These are phyloP conservation scores for Sedum album DNA, from an alignment of 164 flowering plant species.

Conservation along the genomic window DNA sequence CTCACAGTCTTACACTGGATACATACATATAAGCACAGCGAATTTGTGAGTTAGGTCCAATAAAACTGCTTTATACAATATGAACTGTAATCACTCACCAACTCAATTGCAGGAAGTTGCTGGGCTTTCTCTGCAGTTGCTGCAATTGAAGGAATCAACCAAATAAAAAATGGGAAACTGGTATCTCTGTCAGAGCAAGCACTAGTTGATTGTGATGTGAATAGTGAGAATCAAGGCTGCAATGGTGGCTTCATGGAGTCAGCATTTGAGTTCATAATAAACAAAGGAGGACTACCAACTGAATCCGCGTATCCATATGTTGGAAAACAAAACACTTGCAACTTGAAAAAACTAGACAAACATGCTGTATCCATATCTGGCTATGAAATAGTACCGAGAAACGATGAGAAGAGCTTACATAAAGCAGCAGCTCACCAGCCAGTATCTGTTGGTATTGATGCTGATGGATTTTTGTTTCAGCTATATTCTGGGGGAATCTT, in stretches of 20 bases:
- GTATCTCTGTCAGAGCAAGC: constrained; percentile 47
- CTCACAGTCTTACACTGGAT: neutral
- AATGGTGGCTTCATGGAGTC: constrained; percentile 42
- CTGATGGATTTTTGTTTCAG: constrained; percentile 31
- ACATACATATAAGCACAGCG: neutral
- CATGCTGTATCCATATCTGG: constrained; percentile 30
- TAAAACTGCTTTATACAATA: neutral
- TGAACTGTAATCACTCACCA: neutral
- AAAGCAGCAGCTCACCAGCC: constrained; percentile 44
- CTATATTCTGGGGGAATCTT: constrained; percentile 40
- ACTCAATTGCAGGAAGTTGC: constrained; percentile 23
- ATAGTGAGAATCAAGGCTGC: constrained; percentile 31
- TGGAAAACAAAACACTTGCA: constrained; percentile 23
- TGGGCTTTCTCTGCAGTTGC: constrained; percentile 56
- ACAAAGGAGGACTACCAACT: constrained; percentile 29
- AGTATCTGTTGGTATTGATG: constrained; percentile 51
- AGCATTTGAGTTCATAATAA: constrained; percentile 32
- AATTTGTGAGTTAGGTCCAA: neutral
- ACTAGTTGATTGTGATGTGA: constrained; percentile 44
- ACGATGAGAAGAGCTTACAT: constrained; percentile 22
- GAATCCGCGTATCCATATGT: constrained; percentile 35
- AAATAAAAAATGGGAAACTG: constrained; percentile 31
- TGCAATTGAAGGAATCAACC: constrained; percentile 45
- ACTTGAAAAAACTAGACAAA: constrained; percentile 12
- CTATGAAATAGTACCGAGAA: constrained; percentile 19